Evolutionary conservation across 2,329 filamentous ascomycete genomes (phyloP).

Genomic region (Trichophyton benhamiae): DNA sequence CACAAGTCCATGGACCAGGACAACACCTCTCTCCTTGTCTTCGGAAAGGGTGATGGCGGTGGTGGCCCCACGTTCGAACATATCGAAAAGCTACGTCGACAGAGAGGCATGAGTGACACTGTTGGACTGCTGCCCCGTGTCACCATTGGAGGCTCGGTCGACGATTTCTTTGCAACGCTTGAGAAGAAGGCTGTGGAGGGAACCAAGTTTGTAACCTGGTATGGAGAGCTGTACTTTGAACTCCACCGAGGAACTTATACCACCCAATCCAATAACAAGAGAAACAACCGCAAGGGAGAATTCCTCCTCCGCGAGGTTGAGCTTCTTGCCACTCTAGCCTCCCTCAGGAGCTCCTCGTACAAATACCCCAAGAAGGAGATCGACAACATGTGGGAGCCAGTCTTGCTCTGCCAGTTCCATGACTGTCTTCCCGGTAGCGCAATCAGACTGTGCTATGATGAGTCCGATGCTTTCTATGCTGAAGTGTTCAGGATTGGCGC

Average conservation of each 20-base stretch:
- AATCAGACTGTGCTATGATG: slow-evolving; percentile 97
- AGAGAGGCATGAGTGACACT: slow-evolving; percentile 81
- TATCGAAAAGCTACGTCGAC: slow-evolving; percentile 84
- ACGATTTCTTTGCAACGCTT: slow-evolving; percentile 82
- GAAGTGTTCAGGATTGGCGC: slow-evolving; percentile 68
- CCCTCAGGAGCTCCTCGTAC: slow-evolving; percentile 57
- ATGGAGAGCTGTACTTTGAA: slow-evolving; percentile 96
- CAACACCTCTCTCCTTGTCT: slow-evolving; percentile 77
- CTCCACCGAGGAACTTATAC: slow-evolving; percentile 95
- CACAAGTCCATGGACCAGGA: slow-evolving; percentile 96
- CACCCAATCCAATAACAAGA: slow-evolving; percentile 94
- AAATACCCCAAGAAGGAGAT: slow-evolving; percentile 90
- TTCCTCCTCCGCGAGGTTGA: slow-evolving; percentile 78
- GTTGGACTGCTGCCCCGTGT: slow-evolving; percentile 72
- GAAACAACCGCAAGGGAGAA: slow-evolving; percentile 79
- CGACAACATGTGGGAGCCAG: slow-evolving; percentile 88
- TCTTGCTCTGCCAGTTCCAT: slow-evolving; percentile 91
- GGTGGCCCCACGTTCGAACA: slow-evolving; percentile 90
- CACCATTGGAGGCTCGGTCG: slow-evolving; percentile 78
- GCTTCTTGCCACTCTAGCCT: slow-evolving; percentile 73
- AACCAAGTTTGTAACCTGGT: slow-evolving; percentile 81
- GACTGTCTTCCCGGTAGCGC: slow-evolving; percentile 90
- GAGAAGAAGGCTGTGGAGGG: slow-evolving; percentile 60
- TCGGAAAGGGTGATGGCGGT: slow-evolving; percentile 92
- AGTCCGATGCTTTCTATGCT: slow-evolving; percentile 81